Conservation (phyloP, 306 rosid species). For the Luffa aegyptiaca region DNA sequence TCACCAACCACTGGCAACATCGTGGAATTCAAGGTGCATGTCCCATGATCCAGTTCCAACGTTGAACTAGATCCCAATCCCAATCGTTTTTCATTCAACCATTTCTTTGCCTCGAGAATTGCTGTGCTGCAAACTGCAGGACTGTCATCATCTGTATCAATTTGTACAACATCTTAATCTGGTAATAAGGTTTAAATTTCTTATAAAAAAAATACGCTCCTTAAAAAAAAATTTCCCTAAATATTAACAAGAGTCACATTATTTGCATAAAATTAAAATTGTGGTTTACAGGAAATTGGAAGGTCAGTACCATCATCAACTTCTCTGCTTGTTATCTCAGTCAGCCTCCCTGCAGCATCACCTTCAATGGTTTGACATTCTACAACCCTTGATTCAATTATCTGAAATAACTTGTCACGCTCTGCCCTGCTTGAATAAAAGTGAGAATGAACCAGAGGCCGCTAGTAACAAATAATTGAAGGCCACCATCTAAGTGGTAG, state of each 20-base stretch:
- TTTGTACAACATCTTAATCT: conserved; percentile 7
- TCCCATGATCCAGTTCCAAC: conserved; percentile 40
- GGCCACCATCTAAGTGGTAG: neutral
- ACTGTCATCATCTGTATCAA: conserved; percentile 25
- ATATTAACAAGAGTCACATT: neutral
- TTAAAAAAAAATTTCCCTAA: neutral
- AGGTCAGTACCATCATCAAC: conserved; percentile 26
- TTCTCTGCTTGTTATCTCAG: conserved; percentile 28
- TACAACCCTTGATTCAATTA: conserved; percentile 71
- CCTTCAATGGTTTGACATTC: conserved; percentile 32
- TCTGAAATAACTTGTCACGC: conserved; percentile 48
- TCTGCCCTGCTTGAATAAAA: conserved; percentile 79
- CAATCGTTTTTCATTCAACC: conserved; percentile 66
- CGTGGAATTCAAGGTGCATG: conserved; percentile 26
- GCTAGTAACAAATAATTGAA: neutral
- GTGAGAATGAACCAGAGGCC: conserved; percentile 13
- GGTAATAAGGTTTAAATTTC: neutral
- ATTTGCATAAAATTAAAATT: neutral
- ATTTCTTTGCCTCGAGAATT: conserved; percentile 76
- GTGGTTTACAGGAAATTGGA: neutral
- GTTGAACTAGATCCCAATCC: conserved; percentile 46
- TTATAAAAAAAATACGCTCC: neutral
- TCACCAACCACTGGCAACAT: conserved; percentile 40
- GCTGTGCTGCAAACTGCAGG: conserved; percentile 61
- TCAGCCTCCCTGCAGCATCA: conserved; percentile 29